These are phyloP conservation scores for Polygonum maritimum DNA, from an alignment of 148 eudicot species.

Conservation along the genomic window DNA sequence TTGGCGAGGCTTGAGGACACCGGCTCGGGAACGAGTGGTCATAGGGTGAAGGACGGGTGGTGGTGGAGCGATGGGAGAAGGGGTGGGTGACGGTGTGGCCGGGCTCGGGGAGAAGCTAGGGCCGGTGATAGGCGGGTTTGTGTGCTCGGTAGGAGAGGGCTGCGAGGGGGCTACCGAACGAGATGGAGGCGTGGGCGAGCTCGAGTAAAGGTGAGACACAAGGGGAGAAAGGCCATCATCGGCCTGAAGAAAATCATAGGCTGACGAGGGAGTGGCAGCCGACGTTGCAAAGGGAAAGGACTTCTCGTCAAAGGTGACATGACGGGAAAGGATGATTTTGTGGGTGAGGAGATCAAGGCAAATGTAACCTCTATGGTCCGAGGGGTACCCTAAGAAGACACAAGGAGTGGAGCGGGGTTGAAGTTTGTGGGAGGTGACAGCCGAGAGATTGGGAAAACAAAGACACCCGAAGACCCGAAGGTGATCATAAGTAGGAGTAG, in stretches of 20 bases:
- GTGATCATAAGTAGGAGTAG: not conserved
- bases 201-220: too few relatives aligned
- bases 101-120: not conserved
- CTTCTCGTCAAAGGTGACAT: slow-evolving; percentile 10
- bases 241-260: too few relatives aligned
- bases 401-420: not conserved
- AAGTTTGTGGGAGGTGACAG: not conserved
- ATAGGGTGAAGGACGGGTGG: not conserved
- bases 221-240: not conserved
- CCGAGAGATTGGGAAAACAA: not conserved
- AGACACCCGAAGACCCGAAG: not conserved
- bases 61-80: not conserved
- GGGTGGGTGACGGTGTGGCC: not conserved
- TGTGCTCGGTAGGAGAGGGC: too few relatives aligned
- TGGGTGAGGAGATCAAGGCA: not conserved
- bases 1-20: not conserved
- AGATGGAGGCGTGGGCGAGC: too few relatives aligned
- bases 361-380: not conserved
- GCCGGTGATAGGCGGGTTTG: too few relatives aligned
- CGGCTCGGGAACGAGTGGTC: not conserved
- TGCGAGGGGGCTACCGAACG: too few relatives aligned
- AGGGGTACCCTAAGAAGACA: not conserved
- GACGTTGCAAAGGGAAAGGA: not conserved
- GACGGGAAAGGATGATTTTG: slow-evolving; percentile 11
- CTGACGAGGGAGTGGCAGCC: not conserved